phyloP scores from a whole-genome alignment of 73 alveolate genomes.

The Breviolum minutum region DNA sequence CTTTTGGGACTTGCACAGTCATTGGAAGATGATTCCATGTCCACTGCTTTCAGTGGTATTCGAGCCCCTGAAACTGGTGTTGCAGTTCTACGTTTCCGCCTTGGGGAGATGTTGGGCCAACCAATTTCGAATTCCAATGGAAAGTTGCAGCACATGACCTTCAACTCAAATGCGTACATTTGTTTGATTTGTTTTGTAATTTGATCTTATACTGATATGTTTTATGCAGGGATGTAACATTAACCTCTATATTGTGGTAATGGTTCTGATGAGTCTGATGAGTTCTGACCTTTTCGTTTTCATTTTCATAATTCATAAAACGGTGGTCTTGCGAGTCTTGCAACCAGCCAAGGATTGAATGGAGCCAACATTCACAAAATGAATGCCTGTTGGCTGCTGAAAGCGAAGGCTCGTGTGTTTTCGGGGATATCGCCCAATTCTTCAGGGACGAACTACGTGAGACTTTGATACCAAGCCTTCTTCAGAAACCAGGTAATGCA shows the following conservation, averaged over 20 bases:
- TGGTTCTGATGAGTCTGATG: too few species aligned
- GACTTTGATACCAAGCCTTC: not conserved
- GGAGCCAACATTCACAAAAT: not conserved
- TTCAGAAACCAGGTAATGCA: not conserved
- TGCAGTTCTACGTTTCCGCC: not conserved
- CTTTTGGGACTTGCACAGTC: not conserved
- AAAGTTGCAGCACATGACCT: not conserved
- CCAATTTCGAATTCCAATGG: not conserved
- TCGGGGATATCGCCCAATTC: not conserved
- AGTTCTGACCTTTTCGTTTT: too few species aligned
- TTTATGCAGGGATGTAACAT: not conserved
- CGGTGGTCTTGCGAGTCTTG: too few species aligned
- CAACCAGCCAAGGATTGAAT: not conserved
- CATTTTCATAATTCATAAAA: too few species aligned
- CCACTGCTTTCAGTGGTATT: not conserved
- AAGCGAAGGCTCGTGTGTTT: not conserved
- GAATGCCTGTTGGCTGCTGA: not conserved
- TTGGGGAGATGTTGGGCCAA: not conserved
- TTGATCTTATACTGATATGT: too few species aligned
- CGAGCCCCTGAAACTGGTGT: not conserved
- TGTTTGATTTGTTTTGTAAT: too few species aligned
- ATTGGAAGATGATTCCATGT: not conserved
- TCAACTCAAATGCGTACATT: too few species aligned
- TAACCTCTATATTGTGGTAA: not conserved
- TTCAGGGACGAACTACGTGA: not conserved